Base-by-base conservation (phyloP, 805 yeast genomes). In the Ogataea nonfermentans region DNA sequence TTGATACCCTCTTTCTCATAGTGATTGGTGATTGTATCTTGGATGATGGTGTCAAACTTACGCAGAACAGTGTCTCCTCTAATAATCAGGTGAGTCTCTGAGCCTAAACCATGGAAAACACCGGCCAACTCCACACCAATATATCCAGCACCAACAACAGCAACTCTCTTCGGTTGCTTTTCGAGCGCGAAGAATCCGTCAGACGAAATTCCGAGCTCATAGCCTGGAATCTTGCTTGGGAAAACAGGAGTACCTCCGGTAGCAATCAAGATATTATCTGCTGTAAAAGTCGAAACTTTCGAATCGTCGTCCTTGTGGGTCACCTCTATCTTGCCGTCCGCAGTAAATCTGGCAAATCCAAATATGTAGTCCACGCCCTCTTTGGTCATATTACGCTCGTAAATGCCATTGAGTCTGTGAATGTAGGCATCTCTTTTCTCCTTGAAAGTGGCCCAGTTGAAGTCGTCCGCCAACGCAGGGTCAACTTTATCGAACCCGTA, bases 131-230 rank as follows among this genome's bases (percentile, higher is more conserved):
- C 99, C 33, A 89, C 84, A 42, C 96, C 98, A 61, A 93, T 93
- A 68, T 93, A 93, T 30, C 99, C 99, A 26, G 96, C 96, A 53
- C 99, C 99, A 9, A 93, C 96, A 46, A 93, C 74, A 2, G 95
- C 98, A 20, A 91, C 98, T 34, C 81, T 74, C 65, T 88, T 82
- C 36, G 99, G 99, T 66, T 90, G 97, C 34, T 67, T 57, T 44
- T 76, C 81, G 50, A 93, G 70, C 48, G 76, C 77, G 59, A 93
- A 93, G 62, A 93, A 93, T 0, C 96, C 96, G 62, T 93, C 95
- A 14, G 96, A 87, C 37, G 84, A 79, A 45, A 79, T 81, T 43
- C 96, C 97, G 43, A 73, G 70, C 56, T 89, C 93, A 35, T 81
- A 78, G 35, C 98, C 98, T 40, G 81, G 82, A 34, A 89, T 78